Base-by-base conservation (phyloP, 768 basidiomycete species). In the Obba rivulosa region DNA sequence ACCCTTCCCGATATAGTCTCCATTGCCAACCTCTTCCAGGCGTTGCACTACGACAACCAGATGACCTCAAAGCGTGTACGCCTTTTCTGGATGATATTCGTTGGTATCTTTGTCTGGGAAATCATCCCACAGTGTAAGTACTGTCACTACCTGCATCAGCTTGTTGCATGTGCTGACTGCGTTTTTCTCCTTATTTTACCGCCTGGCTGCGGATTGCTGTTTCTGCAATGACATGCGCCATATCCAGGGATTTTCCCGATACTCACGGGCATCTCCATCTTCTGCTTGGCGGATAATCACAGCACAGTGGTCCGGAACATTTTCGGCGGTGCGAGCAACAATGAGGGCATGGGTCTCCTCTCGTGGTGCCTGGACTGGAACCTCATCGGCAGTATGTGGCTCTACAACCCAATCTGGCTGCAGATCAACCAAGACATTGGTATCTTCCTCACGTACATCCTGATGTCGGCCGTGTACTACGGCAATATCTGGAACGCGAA, bases 291-390 rank as follows among this genome's bases (percentile, higher is more conserved):
- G 31, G 70, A 63, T 53, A 63, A 63, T 57, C 25, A 39, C 41
- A 58, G 53, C 54, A 42, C 54, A 0, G 58, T 62, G 4, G 57
- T 61, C 52, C 48, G 57, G 18, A 58, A 56, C 44, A 47, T 63
- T 28, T 59, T 61, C 43, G 58, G 56, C 35, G 59, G 81, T 73
- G 46, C 81, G 10, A 58, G 55, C 53, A 63, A 63, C 56, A 63
- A 84, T 46, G 80, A 83, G 61, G 81, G 81, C 7, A 71, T 83
- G 36, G 82, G 80, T 10, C 62, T 77, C 44, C 74, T 84, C 38
- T 72, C 81, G 1, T 59, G 83, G 35, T 80, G 70, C 52, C 64
- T 84, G 13, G 82, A 85, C 56, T 84, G 82, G 81, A 78, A 80
- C 55, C 73, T 77, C 49, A 72, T 79, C 50, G 75, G 71, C 34